Evolutionary conservation across 805 yeast species (phyloP), one percentile per base, ranked within the genome.

Genomic region (Candida verbasci): DNA sequence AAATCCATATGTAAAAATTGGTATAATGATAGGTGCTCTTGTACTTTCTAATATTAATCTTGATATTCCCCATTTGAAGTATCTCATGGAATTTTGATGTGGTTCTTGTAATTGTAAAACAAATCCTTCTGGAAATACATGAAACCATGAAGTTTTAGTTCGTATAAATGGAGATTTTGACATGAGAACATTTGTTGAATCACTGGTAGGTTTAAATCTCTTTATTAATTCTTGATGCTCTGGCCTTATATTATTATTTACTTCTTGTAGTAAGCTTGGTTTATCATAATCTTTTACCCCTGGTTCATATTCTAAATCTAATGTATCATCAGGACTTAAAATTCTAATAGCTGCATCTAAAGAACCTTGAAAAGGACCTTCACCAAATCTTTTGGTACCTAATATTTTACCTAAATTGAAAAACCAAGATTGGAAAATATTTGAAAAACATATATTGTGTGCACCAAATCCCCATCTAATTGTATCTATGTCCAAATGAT

Each of bases 381-480:
- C 77, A 1, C 97, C 97, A 58, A 89, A 89, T 45, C 98, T 68
- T 49, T 79, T 81, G 2, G 95, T 86, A 1, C 91, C 76, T 41
- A 91, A 62, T n/a, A 88, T 82, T 59, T 89, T 89, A 2, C 98
- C 98, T 42, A 87, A 59, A 17, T 88, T 78, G 65, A 91, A 91
- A 53, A 87, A 89, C 56, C 53, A 68, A 7, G 78, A 58, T 2
- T 73, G 55, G 3, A 68, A 48, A 17, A 58, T 60, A 41, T 65
- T 74, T 17, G 78, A 73, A 59, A 93, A 91, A 55, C 97, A 91
- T 26, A 91, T 76, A 55, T 93, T 89, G 34, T 82, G 77, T 9
- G 98, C 98, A 0, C 95, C 98, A 38, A 93, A 68, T 4, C 96
- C 89, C 97, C 97, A 91, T 50, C 98, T 71, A 37, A 87, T 76